phyloP scores from a whole-genome alignment of 768 basidiomycete species.

The Chalciporus piperatus region DNA sequence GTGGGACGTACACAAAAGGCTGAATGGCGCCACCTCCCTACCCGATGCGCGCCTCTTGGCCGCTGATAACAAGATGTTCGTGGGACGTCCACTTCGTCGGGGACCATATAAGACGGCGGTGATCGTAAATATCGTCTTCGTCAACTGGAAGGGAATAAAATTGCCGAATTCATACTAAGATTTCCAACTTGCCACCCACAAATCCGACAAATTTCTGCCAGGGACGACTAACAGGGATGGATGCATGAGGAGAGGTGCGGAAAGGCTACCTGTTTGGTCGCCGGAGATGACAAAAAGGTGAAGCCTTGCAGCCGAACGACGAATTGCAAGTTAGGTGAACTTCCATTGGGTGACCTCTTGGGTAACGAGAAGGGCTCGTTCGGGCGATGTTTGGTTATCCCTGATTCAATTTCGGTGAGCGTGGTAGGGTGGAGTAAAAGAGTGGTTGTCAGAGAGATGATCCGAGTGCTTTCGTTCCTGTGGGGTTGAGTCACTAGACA shows the following conservation, averaged over 20 bases:
- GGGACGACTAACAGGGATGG: background rate
- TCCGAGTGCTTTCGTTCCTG: constrained; percentile 5
- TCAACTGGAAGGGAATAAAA: constrained; percentile 9
- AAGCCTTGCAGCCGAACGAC: background rate
- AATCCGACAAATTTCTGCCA: background rate
- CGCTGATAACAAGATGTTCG: constrained; percentile 14
- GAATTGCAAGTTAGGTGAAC: background rate
- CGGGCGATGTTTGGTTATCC: constrained; percentile 5
- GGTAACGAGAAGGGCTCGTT: background rate
- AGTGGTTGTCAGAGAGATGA: constrained; percentile 1
- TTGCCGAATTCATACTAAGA: constrained; percentile 9
- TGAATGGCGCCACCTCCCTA: constrained; percentile 1
- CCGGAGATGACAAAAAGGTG: background rate
- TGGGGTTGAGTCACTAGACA: background rate
- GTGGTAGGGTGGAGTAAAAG: constrained; percentile 11
- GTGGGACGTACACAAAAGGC: constrained; percentile 5
- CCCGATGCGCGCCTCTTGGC: constrained; percentile 5
- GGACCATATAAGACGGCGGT: constrained; percentile 18
- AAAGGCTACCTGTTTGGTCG: background rate
- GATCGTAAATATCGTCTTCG: background rate
- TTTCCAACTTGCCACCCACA: background rate
- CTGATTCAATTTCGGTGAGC: no score
- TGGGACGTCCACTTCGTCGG: constrained; percentile 19
- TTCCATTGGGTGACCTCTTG: background rate
- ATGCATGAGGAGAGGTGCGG: background rate